Evolutionary conservation across 352 stramenopile genomes (phyloP).

Genomic region (Globisporangium canariense): DNA sequence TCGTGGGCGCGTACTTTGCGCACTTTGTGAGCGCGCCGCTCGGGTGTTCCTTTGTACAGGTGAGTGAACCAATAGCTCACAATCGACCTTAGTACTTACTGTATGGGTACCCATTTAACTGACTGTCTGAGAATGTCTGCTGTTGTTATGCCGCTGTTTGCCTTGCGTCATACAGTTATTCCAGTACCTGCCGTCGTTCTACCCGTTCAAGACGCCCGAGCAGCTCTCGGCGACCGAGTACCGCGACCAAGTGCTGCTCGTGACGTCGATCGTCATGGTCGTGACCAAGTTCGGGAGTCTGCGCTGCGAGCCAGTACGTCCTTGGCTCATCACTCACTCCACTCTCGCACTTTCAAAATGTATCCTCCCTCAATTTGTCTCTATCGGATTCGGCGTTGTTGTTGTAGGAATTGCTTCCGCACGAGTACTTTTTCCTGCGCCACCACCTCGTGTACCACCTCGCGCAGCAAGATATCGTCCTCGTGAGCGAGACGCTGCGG

Average conservation of each 20-base stretch:
- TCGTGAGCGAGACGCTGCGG: conserved; percentile 66
- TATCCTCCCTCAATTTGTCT: not conserved
- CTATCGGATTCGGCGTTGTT: not conserved
- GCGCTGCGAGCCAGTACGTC: conserved; percentile 54
- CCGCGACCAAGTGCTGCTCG: conserved; percentile 74
- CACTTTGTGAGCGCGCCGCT: conserved; percentile 53
- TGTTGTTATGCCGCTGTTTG: not conserved
- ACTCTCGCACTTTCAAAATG: not conserved
- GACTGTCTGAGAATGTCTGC: not conserved
- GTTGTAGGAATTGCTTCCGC: conserved; percentile 76
- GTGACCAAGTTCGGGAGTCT: conserved; percentile 81
- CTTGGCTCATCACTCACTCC: not conserved
- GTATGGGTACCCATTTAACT: conserved; percentile 1
- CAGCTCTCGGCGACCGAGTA: conserved; percentile 71
- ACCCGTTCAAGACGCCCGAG: conserved; percentile 76
- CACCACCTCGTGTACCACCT: conserved; percentile 81
- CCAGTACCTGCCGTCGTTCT: conserved; percentile 68
- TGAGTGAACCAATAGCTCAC: conserved; percentile 11
- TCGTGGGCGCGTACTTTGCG: conserved; percentile 70
- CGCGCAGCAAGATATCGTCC: conserved; percentile 65
- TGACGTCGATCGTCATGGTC: conserved; percentile 85
- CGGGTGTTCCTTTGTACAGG: conserved; percentile 63
- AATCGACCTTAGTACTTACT: not conserved
- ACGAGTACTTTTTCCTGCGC: conserved; percentile 89
- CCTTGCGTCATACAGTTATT: conserved; percentile 42